Evolutionary conservation across 352 stramenopile species (phyloP), one percentile per base, ranked within the genome.

Genomic region (Globisporangium viniferum): DNA sequence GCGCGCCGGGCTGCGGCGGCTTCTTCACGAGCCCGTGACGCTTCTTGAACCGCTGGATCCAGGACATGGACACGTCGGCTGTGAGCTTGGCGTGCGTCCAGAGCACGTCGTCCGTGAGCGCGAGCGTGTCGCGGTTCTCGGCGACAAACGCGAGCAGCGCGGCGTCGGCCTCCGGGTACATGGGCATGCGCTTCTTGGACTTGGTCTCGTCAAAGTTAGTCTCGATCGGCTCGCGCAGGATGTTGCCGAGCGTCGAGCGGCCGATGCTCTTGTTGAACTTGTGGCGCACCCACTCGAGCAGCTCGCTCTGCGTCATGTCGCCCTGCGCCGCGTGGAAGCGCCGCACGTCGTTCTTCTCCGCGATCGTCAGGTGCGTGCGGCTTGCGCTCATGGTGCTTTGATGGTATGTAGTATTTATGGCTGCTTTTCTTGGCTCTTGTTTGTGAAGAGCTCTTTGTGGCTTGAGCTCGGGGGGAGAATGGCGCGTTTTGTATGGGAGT

Each of bases 1-100:
- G 27, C 2, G 27, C 55, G 18, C 22, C 24, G 9, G 55, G 29
- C 18, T 66, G 61, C 3, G 46, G 48, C 1, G 20, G 10, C 31
- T 51, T 44, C 27, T 33, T 53, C 6, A 44, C 33, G n/a, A 66
- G 46, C 24, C 61, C 61, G 24, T 66, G 61, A 5, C 61, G 61
- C 29, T 53, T 66, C 61, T 66, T 66, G 48, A 66, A 66, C 31
- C 61, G 61, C 48, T 66, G 61, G 49, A 66, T 60, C 61, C 61
- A 66, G 10, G 61, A 66, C n/a, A 36, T 22, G 10, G 61, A 66
- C n/a, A 66, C 61, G 12, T 49, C n/a, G n/a, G 29, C 48, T 7
- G 31, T 66, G 20, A 49, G 49, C 48, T 66, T 66, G 46, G 61
- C 61, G 10, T 66, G 61, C 31, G 61, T 59, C 61, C 31, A 59